phyloP scores from a whole-genome alignment of 306 rosid genomes.

The Vigna reflexopilosa region DNA sequence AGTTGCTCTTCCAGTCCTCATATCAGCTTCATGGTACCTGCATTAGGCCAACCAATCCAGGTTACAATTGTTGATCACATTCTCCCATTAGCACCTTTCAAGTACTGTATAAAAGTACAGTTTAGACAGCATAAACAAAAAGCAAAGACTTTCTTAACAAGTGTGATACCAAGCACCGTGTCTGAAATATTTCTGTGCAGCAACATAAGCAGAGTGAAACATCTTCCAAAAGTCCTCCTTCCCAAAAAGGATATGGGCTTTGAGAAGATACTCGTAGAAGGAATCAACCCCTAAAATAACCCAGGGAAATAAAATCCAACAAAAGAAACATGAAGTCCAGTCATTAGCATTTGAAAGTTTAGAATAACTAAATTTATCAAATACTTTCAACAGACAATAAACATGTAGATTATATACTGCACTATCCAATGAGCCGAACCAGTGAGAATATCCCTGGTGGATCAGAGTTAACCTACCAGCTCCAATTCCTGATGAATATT shows the following conservation, averaged over 20 bases:
- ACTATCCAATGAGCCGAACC: constrained; percentile 19
- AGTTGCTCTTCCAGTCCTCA: constrained; percentile 96
- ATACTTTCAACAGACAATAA: constrained; percentile 35
- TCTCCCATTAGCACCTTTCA: constrained; percentile 13
- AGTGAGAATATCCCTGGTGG: constrained; percentile 12
- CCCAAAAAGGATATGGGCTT: constrained; percentile 79
- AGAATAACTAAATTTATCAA: constrained; percentile 31
- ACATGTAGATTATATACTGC: constrained; percentile 28
- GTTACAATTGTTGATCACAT: constrained; percentile 41
- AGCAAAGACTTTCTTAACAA: constrained; percentile 26
- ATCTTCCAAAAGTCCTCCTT: constrained; percentile 65
- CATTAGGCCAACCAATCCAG: constrained; percentile 45
- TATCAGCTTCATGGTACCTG: constrained; percentile 99
- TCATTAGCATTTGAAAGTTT: constrained; percentile 28
- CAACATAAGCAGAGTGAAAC: constrained; percentile 61
- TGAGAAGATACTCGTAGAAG: constrained; percentile 93
- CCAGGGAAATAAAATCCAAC: constrained; percentile 45
- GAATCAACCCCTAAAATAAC: constrained; percentile 91
- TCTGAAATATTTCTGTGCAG: constrained; percentile 72
- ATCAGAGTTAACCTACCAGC: constrained; percentile 68
- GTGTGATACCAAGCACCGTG: constrained; percentile 87
- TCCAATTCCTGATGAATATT: constrained; percentile 92
- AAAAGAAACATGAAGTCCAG: constrained; percentile 51
- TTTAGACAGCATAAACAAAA: constrained; percentile 20
- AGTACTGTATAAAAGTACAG: neutral